Conservation (phyloP, 371 early-diverging fungal genomes). For the Mucor piriformis region DNA sequence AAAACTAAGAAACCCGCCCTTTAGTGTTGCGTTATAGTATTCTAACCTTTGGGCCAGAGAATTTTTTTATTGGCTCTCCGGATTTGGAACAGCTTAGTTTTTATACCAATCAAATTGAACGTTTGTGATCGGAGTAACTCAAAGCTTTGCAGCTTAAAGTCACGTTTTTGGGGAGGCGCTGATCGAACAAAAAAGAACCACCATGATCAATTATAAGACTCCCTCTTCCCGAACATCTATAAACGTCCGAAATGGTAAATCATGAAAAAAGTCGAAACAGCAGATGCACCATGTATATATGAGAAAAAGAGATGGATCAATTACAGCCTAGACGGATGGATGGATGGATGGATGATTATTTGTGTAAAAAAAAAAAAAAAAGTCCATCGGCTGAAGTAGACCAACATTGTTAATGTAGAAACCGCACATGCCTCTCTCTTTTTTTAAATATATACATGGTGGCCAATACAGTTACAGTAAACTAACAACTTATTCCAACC, state of each 20-base stretch:
- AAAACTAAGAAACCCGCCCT: too few species aligned
- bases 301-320: conserved; percentile 7
- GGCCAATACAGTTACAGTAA: too few species aligned
- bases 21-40: too few species aligned
- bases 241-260: conserved; percentile 26
- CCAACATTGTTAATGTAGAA: neutral
- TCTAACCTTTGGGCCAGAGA: too few species aligned
- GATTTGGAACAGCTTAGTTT: too few species aligned
- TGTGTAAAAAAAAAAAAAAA: neutral
- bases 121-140: too few species aligned
- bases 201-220: conserved; percentile 6
- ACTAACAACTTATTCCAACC: neutral
- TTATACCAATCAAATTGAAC: too few species aligned
- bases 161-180: neutral
- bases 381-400: neutral
- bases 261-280: conserved; percentile 2
- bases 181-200: conserved; percentile 12
- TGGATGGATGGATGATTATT: conserved; percentile 7
- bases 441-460: too few species aligned
- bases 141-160: too few species aligned
- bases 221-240: conserved; percentile 27
- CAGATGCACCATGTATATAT: neutral
- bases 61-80: too few species aligned
- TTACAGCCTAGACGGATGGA: conserved; percentile 8
- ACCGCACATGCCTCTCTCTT: too few species aligned